Evolutionary conservation across 306 rosid species (phyloP).

Genomic region (Lagenaria siceraria): DNA sequence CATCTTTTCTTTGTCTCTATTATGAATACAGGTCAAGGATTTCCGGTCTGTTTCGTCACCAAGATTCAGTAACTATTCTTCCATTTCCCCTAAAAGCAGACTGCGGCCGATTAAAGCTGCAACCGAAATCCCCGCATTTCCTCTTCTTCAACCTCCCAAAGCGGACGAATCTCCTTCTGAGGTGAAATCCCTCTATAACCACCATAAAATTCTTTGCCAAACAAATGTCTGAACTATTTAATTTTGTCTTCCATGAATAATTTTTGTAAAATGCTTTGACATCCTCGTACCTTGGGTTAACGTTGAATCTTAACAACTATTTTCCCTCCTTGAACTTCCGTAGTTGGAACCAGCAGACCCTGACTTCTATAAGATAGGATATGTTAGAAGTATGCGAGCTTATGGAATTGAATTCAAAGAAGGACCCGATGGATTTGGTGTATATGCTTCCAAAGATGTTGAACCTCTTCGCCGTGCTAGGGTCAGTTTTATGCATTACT

Average conservation of each 20-base stretch:
- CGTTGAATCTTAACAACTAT: neutral
- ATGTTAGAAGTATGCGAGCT: constrained; percentile 74
- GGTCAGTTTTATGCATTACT: constrained; percentile 41
- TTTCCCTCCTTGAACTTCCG: constrained; percentile 6
- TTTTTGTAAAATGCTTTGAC: neutral
- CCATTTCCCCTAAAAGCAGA: constrained; percentile 18
- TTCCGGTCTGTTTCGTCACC: constrained; percentile 29
- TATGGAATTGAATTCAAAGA: constrained; percentile 87
- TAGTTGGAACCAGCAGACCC: constrained; percentile 91
- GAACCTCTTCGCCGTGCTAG: constrained; percentile 88
- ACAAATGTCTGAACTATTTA: neutral
- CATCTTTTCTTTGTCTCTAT: neutral
- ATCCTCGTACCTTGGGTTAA: neutral
- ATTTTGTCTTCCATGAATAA: neutral
- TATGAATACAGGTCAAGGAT: constrained; percentile 31
- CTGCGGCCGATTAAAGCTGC: constrained; percentile 41
- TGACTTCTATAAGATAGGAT: constrained; percentile 89
- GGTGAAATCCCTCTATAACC: constrained; percentile 19
- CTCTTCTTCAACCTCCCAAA: constrained; percentile 43
- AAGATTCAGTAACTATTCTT: constrained; percentile 27
- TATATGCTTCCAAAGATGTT: constrained; percentile 92
- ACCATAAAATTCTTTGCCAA: neutral
- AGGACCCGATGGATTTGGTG: constrained; percentile 93
- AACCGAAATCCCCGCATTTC: constrained; percentile 37
- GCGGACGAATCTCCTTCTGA: constrained; percentile 45